Evolutionary conservation across 331 rosid species (phyloP).

Genomic region (Rhamnella rubrinervis): DNA sequence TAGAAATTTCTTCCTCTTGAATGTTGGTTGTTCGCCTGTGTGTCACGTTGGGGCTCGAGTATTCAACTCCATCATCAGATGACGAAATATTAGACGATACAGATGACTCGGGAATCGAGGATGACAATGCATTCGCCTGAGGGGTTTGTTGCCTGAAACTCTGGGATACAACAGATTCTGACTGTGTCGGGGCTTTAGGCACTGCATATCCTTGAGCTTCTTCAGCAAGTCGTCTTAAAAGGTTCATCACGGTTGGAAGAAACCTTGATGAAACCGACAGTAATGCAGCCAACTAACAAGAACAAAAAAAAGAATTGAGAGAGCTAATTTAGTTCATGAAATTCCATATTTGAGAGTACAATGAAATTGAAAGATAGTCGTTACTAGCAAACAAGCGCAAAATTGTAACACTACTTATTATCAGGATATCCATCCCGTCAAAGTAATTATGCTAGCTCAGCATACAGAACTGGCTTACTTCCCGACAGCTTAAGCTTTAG

Average conservation of each 20-base stretch:
- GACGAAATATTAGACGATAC: conserved; percentile 53
- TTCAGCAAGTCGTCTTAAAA: conserved; percentile 74
- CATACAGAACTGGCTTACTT: no score
- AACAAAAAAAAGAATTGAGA: background rate
- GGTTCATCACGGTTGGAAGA: conserved; percentile 79
- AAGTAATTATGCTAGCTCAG: no score
- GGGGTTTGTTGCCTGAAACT: conserved; percentile 41
- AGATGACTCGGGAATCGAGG: conserved; percentile 39
- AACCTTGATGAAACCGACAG: conserved; percentile 66
- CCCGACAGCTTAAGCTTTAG: no score
- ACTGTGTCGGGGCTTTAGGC: conserved; percentile 32
- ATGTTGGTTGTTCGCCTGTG: conserved; percentile 48
- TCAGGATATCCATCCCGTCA: no score
- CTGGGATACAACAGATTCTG: conserved; percentile 39
- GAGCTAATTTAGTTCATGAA: conserved; percentile 10
- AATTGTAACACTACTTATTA: no score
- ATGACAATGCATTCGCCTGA: conserved; percentile 35
- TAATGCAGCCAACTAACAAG: conserved; percentile 67
- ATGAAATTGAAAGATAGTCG: no score
- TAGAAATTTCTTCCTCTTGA: conserved; percentile 44
- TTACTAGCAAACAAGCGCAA: no score
- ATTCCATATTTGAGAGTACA: background rate
- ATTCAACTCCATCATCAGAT: conserved; percentile 40
- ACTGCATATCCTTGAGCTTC: conserved; percentile 61
- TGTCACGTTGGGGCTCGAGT: conserved; percentile 46